Evolutionary conservation across 495 filamentous ascomycete genomes (phyloP).

Genomic region (Penicillium steckii): DNA sequence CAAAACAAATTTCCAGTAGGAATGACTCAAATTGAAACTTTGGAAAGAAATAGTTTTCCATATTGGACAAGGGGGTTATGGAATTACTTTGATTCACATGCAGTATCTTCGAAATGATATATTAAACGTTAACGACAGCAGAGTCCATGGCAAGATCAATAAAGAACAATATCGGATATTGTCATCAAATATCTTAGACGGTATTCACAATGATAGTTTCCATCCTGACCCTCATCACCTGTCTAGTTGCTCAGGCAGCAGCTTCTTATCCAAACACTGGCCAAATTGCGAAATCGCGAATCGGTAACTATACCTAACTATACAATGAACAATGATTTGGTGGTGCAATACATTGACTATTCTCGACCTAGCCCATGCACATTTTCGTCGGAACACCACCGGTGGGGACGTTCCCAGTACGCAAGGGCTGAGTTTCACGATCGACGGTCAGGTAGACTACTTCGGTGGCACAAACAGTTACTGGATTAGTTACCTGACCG

Average conservation of each 20-base stretch:
- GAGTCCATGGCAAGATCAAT: too few relatives aligned
- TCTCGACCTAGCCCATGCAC: neutral
- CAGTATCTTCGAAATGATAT: neutral
- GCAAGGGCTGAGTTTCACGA: conserved; percentile 21
- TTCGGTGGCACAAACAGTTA: conserved; percentile 72
- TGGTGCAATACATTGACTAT: neutral
- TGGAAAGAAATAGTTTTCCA: neutral
- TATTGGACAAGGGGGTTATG: conserved; percentile 1
- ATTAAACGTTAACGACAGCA: neutral
- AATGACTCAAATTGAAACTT: neutral
- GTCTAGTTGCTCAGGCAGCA: conserved; percentile 1
- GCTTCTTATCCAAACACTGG: neutral
- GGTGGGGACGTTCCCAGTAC: neutral
- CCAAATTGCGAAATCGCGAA: neutral
- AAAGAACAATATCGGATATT: neutral
- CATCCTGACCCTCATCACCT: neutral
- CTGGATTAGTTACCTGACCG: conserved; percentile 69
- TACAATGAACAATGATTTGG: neutral
- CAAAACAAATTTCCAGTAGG: neutral
- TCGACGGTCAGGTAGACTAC: conserved; percentile 61
- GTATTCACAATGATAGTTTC: neutral
- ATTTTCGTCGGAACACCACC: neutral
- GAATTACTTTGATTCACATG: neutral
- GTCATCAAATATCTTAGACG: too few relatives aligned
- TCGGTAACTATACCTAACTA: too few relatives aligned